A percentile compares a stretch with the other conserved stretches of the same genome.
Conservation (phyloP, 352 stramenopile species). For the Pythium folliculosum region DNA sequence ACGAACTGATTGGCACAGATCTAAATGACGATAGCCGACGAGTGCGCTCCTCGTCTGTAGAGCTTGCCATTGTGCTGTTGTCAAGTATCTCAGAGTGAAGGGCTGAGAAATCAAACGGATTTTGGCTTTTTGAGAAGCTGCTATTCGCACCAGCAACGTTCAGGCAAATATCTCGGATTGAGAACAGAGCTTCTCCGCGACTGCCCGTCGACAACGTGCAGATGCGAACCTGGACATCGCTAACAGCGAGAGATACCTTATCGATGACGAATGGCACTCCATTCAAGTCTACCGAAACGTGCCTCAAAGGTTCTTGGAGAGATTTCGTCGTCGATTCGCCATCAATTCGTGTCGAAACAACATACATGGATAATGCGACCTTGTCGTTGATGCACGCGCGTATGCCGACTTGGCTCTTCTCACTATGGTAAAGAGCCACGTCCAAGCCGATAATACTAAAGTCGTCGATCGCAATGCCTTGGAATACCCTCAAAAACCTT, state of each 20-base stretch:
- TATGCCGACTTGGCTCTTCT: conserved; percentile 62
- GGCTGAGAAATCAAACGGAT: conserved; percentile 26
- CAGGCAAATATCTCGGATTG: conserved; percentile 51
- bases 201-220: conserved; percentile 68
- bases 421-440: conserved; percentile 68
- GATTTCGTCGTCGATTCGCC: not conserved
- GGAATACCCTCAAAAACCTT: conserved; percentile 37
- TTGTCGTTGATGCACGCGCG: conserved; percentile 72
- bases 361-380: conserved; percentile 45
- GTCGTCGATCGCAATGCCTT: conserved; percentile 50
- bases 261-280: conserved; percentile 42
- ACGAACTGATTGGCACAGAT: not conserved
- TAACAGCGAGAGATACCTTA: conserved; percentile 46
- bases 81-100: not conserved
- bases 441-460: conserved; percentile 70
- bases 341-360: conserved; percentile 15
- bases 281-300: conserved; percentile 11
- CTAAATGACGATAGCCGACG: not conserved
- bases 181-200: conserved; percentile 63
- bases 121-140: conserved; percentile 4
- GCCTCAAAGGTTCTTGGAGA: not conserved
- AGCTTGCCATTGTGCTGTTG: not conserved
- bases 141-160: conserved; percentile 43
- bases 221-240: conserved; percentile 64
- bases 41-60: not conserved